These are phyloP conservation scores for Fusarium sp. DNA, from an alignment of 2,329 filamentous ascomycete genomes.

Conservation along the genomic window DNA sequence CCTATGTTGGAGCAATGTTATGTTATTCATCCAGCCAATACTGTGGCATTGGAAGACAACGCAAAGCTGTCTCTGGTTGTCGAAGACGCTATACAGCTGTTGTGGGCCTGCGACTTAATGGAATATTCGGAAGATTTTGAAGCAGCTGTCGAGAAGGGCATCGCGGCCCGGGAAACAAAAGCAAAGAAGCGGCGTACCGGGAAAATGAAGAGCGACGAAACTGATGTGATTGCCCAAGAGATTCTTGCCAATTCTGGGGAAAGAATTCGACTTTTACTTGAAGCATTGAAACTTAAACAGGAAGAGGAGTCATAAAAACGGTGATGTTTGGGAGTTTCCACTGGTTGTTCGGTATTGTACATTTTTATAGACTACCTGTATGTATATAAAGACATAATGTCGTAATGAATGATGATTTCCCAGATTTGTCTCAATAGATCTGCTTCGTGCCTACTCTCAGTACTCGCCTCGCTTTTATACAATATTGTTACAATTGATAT, in stretches of 20 bases:
- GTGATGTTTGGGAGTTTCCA: background rate
- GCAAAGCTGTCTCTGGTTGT: constrained; percentile 76
- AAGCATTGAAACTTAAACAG: constrained; percentile 47
- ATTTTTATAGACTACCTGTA: constrained; percentile 36
- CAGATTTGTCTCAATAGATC: background rate
- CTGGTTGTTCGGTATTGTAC: constrained; percentile 29
- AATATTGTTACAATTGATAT: constrained; percentile 26
- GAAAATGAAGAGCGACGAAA: constrained; percentile 48
- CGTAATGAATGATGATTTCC: constrained; percentile 42
- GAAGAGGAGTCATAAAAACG: constrained; percentile 30
- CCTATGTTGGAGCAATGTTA: constrained; percentile 68
- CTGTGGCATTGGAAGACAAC: constrained; percentile 71
- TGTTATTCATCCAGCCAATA: constrained; percentile 73
- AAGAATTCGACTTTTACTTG: constrained; percentile 56
- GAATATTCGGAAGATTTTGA: constrained; percentile 52
- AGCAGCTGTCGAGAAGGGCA: constrained; percentile 58
- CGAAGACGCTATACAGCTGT: constrained; percentile 71
- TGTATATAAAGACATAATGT: constrained; percentile 39
- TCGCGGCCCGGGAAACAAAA: constrained; percentile 62
- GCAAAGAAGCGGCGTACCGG: constrained; percentile 55
- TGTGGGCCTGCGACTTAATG: constrained; percentile 54
- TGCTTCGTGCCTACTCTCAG: background rate
- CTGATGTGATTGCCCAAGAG: constrained; percentile 57
- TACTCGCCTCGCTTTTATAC: constrained; percentile 19
- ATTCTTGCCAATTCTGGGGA: constrained; percentile 58